Evolutionary conservation across 106 monocot genomes (phyloP).

Genomic region (Dendrobium catenatum): DNA sequence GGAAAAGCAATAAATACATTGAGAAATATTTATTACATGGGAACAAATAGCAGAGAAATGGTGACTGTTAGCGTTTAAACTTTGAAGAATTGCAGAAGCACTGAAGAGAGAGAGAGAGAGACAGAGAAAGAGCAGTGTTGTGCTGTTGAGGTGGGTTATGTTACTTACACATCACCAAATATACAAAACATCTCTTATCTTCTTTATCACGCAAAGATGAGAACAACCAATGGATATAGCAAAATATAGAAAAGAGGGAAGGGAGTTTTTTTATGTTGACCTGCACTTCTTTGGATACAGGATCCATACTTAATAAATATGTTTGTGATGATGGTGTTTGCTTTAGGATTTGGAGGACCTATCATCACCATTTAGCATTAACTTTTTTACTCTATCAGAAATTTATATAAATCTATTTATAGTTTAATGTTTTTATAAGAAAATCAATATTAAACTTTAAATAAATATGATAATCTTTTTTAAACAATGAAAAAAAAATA

Average conservation of each 20-base stretch:
- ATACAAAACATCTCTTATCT: background rate
- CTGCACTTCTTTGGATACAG: too few relatives aligned
- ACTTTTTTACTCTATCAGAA: too few relatives aligned
- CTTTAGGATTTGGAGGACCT: too few relatives aligned
- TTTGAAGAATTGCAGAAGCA: background rate
- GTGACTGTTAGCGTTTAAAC: background rate
- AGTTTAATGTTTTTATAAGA: too few relatives aligned
- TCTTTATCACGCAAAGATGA: background rate
- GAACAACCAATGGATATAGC: background rate
- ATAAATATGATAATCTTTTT: too few relatives aligned
- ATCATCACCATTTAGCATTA: too few relatives aligned
- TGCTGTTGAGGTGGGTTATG: background rate
- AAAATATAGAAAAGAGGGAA: background rate
- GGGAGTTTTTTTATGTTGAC: background rate
- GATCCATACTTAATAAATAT: too few relatives aligned
- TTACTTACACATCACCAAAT: slow-evolving; percentile 2
- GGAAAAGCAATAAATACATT: background rate
- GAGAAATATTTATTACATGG: background rate
- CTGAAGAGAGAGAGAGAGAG: background rate
- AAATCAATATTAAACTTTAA: too few relatives aligned
- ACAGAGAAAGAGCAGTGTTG: too few relatives aligned
- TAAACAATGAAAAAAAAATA: too few relatives aligned
- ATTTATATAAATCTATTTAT: too few relatives aligned
- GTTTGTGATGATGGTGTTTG: too few relatives aligned
- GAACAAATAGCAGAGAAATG: background rate